Conservation (phyloP, 352 stramenopile species). For the Globisporangium recalcitrans region DNA sequence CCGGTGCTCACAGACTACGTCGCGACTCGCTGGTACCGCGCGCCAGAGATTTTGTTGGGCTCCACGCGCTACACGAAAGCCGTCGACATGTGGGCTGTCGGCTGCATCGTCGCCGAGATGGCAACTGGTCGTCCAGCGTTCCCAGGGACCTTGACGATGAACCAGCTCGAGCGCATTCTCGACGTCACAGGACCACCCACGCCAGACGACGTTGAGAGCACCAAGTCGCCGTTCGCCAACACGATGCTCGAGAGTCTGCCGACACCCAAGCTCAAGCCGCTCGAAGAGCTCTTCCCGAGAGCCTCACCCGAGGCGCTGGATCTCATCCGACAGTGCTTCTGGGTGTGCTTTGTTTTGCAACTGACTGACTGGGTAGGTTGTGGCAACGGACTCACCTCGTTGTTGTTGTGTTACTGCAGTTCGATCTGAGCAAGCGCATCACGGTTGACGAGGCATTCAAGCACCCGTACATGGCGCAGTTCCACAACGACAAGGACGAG, state of each 20-base stretch:
- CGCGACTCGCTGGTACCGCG: slow-evolving; percentile 94
- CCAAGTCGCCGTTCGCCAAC: slow-evolving; percentile 90
- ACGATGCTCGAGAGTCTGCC: slow-evolving; percentile 93
- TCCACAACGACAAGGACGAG: slow-evolving; percentile 95
- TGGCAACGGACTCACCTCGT: not conserved
- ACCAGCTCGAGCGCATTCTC: slow-evolving; percentile 95
- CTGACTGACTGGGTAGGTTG: not conserved
- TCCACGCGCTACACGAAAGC: slow-evolving; percentile 91
- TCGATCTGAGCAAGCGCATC: slow-evolving; percentile 90
- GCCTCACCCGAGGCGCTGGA: slow-evolving; percentile 85
- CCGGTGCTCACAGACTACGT: slow-evolving; percentile 95
- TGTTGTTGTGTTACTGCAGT: slow-evolving; percentile 36
- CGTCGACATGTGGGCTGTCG: slow-evolving; percentile 93
- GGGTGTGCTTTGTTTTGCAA: slow-evolving; percentile 38
- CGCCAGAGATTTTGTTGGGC: slow-evolving; percentile 93
- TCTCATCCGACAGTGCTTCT: slow-evolving; percentile 86
- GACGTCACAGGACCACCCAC: slow-evolving; percentile 90
- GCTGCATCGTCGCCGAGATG: slow-evolving; percentile 94
- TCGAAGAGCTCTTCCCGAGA: slow-evolving; percentile 88
- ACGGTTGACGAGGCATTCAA: slow-evolving; percentile 83
- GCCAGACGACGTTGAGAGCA: slow-evolving; percentile 87
- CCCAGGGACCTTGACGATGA: slow-evolving; percentile 94
- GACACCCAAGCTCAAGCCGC: slow-evolving; percentile 54
- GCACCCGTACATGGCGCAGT: slow-evolving; percentile 93
- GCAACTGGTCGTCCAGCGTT: slow-evolving; percentile 90